Percentiles rank a stretch among this genome's conserved stretches.
Conservation (phyloP, 2,329 filamentous ascomycete genomes). For the Periconia sp. region DNA sequence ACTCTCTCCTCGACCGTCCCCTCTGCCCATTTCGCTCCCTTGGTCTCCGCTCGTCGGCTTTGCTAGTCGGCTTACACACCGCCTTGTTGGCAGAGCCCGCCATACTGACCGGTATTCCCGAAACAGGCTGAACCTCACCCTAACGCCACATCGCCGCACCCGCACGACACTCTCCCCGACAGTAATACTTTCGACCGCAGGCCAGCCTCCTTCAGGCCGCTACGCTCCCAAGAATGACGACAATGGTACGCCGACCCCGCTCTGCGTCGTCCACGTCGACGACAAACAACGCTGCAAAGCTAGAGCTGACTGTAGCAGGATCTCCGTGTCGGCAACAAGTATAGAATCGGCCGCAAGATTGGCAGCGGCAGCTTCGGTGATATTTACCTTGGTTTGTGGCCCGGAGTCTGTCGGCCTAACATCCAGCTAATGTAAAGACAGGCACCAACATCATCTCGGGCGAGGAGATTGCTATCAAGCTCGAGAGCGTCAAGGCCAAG, state of each 20-base stretch:
- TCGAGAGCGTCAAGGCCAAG: conserved; percentile 99
- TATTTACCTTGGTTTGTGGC: conserved; percentile 79
- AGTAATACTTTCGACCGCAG: conserved; percentile 24
- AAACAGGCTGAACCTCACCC: conserved; percentile 45
- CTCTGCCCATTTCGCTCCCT: conserved; percentile 24
- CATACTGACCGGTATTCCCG: conserved; percentile 47
- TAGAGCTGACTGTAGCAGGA: conserved; percentile 66
- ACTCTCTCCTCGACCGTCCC: conserved; percentile 19
- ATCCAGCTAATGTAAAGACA: conserved; percentile 40
- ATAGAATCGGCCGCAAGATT: conserved; percentile 99
- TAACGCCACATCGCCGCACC: conserved; percentile 23
- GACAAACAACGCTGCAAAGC: conserved; percentile 17
- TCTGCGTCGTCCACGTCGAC: conserved; percentile 27
- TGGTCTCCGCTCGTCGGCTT: conserved; percentile 30
- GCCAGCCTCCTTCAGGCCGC: conserved; percentile 44
- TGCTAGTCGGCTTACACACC: conserved; percentile 47
- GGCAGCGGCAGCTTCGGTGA: conserved; percentile 97
- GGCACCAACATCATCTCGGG: conserved; percentile 99
- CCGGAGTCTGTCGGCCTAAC: conserved; percentile 3
- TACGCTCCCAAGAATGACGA: conserved; percentile 60
- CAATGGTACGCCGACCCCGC: conserved; percentile 62
- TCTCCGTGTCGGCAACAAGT: conserved; percentile 98
- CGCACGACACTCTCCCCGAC: conserved; percentile 17
- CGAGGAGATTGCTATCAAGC: conserved; percentile 99
- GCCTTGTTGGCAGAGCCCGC: conserved; percentile 49